Evolutionary conservation across 805 yeast species (phyloP), one percentile per base, ranked within the genome.

Genomic region (Candida sithepensis): DNA sequence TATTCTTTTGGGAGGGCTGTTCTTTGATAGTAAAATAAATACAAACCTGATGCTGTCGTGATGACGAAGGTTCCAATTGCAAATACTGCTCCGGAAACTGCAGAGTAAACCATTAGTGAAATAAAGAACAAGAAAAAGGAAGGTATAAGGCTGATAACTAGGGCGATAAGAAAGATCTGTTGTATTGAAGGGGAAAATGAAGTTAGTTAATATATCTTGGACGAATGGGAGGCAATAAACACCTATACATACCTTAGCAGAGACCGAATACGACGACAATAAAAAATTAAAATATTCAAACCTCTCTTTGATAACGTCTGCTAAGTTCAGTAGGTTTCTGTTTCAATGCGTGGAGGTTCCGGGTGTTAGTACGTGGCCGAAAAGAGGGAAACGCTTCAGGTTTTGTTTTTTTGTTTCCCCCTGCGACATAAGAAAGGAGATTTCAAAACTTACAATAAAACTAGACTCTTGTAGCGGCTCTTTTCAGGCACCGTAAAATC

Each of bases 381-480:
- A 24, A 24, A 24, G 28, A 24, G 20, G 13, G 21, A 42, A n/a
- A n/a, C 14, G 22, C 6, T 39, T 3, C 32, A 7, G 22, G 39
- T 24, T 24, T 10, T n/a, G n/a, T n/a, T n/a, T n/a, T n/a, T n/a
- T n/a, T n/a, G n/a, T n/a, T n/a, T 24, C 10, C 9, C 28, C 28
- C 28, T 24, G 28, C 28, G 28, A 24, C 6, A 24, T n/a, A n/a
- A n/a, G n/a, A n/a, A n/a, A n/a, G n/a, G n/a, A n/a, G n/a, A n/a
- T n/a, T n/a, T n/a, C n/a, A n/a, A n/a, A n/a, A 30, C 64, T 49
- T 55, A 59, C 64, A 60, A 39, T 32, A 60, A 49, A n/a, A 52
- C 39, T 36, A 58, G 23, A 37, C 51, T 60, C 16, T 63, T 50
- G 39, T 52, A 56, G 33, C 47, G 50, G 44, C 63, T 58, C 7